Evolutionary conservation across 805 yeast species (phyloP).

Genomic region (Yarrowia alimentaria): DNA sequence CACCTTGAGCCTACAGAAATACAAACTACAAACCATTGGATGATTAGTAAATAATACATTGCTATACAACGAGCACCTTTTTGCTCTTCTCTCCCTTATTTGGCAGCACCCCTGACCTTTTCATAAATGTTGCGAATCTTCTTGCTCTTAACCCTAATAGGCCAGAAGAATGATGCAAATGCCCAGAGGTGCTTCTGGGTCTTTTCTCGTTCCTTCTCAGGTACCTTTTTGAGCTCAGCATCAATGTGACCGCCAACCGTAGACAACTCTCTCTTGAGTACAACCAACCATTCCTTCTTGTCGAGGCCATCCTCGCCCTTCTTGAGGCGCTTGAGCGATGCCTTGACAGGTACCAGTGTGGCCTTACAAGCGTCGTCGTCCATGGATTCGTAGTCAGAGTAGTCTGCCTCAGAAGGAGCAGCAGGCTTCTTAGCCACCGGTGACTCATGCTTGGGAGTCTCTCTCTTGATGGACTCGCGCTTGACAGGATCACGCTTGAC

Average conservation of each 20-base stretch:
- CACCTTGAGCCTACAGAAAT: too few relatives aligned
- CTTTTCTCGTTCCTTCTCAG: constrained; percentile 42
- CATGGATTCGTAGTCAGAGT: constrained; percentile 69
- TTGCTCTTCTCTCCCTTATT: not conserved
- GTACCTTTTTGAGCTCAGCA: constrained; percentile 32
- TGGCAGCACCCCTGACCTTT: constrained; percentile 31
- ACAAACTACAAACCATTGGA: too few relatives aligned
- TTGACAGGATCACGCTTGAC: constrained; percentile 1
- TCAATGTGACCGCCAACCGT: constrained; percentile 72
- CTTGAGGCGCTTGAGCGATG: constrained; percentile 62
- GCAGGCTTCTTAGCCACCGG: constrained; percentile 18
- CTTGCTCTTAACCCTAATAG: constrained; percentile 65
- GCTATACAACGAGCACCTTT: too few relatives aligned
- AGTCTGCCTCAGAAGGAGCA: constrained; percentile 33
- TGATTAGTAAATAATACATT: too few relatives aligned
- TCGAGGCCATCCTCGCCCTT: constrained; percentile 72
- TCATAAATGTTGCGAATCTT: constrained; percentile 74
- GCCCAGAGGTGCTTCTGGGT: constrained; percentile 73
- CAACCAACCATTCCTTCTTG: constrained; percentile 72
- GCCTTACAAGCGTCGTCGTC: constrained; percentile 68
- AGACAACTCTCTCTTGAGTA: constrained; percentile 65
- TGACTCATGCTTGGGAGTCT: constrained; percentile 18
- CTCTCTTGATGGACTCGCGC: constrained; percentile 13
- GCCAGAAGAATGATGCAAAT: constrained; percentile 84
- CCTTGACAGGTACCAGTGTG: constrained; percentile 62